Conservation (phyloP, 768 basidiomycete genomes). For the Lentinula guzmanii region DNA sequence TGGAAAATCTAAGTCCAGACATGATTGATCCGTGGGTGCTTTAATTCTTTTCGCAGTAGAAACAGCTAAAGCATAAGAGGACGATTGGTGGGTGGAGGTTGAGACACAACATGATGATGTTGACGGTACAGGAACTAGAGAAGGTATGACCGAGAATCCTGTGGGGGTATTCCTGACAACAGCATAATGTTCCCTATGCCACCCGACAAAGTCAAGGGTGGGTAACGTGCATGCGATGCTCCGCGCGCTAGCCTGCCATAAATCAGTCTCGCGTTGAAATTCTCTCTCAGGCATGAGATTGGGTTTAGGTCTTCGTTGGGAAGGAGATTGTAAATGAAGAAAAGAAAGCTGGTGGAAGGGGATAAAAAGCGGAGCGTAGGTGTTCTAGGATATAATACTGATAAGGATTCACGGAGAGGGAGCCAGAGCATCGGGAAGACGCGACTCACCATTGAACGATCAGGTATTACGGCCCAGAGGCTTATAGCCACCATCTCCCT, state of each 20-base stretch:
- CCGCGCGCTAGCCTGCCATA: constrained; percentile 46
- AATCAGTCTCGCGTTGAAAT: constrained; percentile 48
- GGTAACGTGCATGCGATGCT: constrained; percentile 44
- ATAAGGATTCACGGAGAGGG: not conserved
- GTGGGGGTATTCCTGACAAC: constrained; percentile 36
- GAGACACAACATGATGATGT: not conserved
- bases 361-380: constrained; percentile 43
- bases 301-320: constrained; percentile 45
- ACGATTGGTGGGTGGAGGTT: not conserved
- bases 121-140: not conserved
- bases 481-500: constrained; percentile 48
- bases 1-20: too few relatives aligned
- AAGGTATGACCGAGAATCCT: not conserved
- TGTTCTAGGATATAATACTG: constrained; percentile 29
- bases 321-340: constrained; percentile 49
- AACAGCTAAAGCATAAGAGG: not conserved
- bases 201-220: constrained; percentile 61
- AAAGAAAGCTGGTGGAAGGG: constrained; percentile 48
- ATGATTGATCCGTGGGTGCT: not conserved
- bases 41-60: not conserved
- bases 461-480: constrained; percentile 43
- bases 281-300: constrained; percentile 56
- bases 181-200: constrained; percentile 69
- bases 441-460: constrained; percentile 15
- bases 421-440: not conserved